Conservation (phyloP, 441 rosid species). For the Codiaeum variegatum region DNA sequence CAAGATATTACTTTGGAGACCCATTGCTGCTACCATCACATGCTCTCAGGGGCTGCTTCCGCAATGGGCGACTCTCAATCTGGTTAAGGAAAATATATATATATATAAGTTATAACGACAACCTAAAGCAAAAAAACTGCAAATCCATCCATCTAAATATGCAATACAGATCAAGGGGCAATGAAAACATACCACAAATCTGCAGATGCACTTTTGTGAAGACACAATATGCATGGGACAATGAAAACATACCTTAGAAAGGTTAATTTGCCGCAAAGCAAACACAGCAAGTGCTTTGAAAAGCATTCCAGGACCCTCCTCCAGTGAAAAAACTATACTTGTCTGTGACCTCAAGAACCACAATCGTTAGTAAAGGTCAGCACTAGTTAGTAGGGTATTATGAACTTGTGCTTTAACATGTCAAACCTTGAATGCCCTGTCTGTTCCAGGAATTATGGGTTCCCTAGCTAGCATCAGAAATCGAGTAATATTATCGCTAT, state of each 20-base stretch:
- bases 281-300: constrained; percentile 98
- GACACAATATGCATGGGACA: background rate
- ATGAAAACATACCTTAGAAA: constrained; percentile 57
- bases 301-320: constrained; percentile 96
- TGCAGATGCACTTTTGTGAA: constrained; percentile 3
- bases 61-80: constrained; percentile 97
- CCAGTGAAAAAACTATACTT: constrained; percentile 90
- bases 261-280: constrained; percentile 84
- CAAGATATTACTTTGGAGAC: constrained; percentile 41
- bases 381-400: background rate
- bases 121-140: constrained; percentile 6
- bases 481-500: constrained; percentile 77
- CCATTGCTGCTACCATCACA: constrained; percentile 52
- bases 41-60: constrained; percentile 63
- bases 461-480: constrained; percentile 95
- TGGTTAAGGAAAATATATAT: constrained; percentile 32
- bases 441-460: constrained; percentile 89
- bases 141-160: constrained; percentile 5
- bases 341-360: constrained; percentile 51
- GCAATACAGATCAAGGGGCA: background rate
- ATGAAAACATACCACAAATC: background rate
- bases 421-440: constrained; percentile 82
- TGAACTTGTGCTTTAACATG: constrained; percentile 12
- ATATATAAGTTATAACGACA: constrained; percentile 13
- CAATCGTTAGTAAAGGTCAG: constrained; percentile 10